phyloP scores from a whole-genome alignment of 139 green algal genomes.

The Haematococcus lacustris region DNA sequence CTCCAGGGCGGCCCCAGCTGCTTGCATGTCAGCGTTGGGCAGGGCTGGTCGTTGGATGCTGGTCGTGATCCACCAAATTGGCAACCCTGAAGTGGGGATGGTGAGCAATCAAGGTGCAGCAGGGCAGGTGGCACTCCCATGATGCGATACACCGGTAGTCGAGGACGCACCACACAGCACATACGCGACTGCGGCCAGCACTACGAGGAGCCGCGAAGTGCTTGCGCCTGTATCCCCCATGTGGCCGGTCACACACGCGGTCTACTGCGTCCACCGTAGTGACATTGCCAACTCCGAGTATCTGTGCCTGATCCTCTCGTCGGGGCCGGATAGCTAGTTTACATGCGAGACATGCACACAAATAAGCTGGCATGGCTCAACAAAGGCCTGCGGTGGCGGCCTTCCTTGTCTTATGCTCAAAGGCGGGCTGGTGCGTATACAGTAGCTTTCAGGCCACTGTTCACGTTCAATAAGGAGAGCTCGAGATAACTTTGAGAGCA shows the following conservation, averaged over 20 bases:
- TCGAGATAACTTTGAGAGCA: too few species aligned
- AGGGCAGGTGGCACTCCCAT: too few species aligned
- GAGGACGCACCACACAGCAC: too few species aligned
- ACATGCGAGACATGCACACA: neutral
- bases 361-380: too few species aligned
- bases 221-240: neutral
- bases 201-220: too few species aligned
- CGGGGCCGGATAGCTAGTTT: neutral
- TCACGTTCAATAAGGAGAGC: too few species aligned
- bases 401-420: too few species aligned
- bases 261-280: neutral
- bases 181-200: neutral
- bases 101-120: too few species aligned
- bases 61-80: conserved; percentile 20
- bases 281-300: neutral
- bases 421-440: too few species aligned
- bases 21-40: conserved; percentile 13
- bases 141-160: too few species aligned
- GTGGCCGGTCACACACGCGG: neutral
- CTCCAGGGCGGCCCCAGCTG: neutral
- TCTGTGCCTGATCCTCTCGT: neutral
- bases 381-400: too few species aligned
- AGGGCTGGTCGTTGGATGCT: conserved; percentile 11
- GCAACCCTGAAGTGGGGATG: conserved; percentile 7
- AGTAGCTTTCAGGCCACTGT: too few species aligned